Base-by-base conservation (phyloP, 2,329 filamentous ascomycete genomes). In the Lithohypha guttulata region DNA sequence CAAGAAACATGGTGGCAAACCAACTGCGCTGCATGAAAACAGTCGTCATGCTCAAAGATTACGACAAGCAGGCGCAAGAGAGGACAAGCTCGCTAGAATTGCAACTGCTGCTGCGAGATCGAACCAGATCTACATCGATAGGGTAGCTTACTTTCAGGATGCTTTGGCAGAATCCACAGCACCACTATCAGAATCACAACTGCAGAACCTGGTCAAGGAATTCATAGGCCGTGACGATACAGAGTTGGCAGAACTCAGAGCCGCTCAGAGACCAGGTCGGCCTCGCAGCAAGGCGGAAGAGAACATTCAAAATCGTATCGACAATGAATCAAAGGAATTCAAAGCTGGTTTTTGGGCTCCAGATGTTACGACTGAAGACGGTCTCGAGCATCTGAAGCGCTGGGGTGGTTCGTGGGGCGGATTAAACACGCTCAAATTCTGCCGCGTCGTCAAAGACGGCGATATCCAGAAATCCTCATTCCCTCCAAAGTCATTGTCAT, bases 321-420 rank as follows among this genome's bases (percentile, higher is more conserved):
- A 73, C 10, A 65, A 64, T 1, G 81, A 95, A 47, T 70, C 80
- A 54, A 81, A 81, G 51, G 91, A 98, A 64, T 84, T 83, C 49
- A 73, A 79, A 47, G 77, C 77, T 38, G 91, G 91, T 0, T 93
- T 94, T 55, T 81, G 59, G 60, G 60, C 93, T 27, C 87, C 89
- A 0, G 83, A 95, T 55, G 64, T 95, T 39, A 73, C 76, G 40
- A 71, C 77, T 28, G 66, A 70, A 27, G 71, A 78, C 33, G 85
- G 79, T 49, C 62, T 83, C 36, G 61, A 69, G 42, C 70, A 73
- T 48, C 61, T 96, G 27, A 71, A 75, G 46, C 68, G 70, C 15
- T 96, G 86, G 84, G 81, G 85, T 48, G 82, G 83, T 3, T 74
- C 82, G 18, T 96, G 89, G 89, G 71, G 82, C 6, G 80, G 81